Evolutionary conservation across 805 yeast genomes (phyloP), one percentile per base, ranked within the genome.

Genomic region (Brettanomyces custersianus): DNA sequence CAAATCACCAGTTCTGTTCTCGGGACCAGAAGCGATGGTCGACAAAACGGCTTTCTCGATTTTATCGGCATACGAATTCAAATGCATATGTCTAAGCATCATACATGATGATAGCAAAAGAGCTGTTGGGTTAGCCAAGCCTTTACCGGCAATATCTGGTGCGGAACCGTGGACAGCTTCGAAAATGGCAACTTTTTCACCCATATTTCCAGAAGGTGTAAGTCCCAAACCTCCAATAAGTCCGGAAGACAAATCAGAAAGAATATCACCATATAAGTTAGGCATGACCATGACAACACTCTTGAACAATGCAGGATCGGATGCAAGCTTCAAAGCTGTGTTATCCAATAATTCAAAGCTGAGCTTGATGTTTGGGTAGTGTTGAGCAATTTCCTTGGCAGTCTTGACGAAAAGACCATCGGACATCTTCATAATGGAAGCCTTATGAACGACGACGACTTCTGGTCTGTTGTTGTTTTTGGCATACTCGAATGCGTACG

Each of bases 81-180:
- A 76, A 36, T 85, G 80, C 97, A 92, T 90, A 74, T 92, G 98
- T 71, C 94, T 83, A 74, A 92, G 80, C 97, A 92, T 90, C 96
- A 92, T 92, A 59, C 88, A 86, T 31, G 97, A 90, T 34, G 96
- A 86, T 60, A 92, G 74, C 62, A 92, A 72, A 59, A 92, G 68
- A 39, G 98, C 98, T 43, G 98, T 92, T 69, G 98, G 98, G 78
- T 92, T 92, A 47, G 98, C 98, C 62, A 85, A 77, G 60, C 95
- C 94, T 74, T 92, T 86, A 59, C 98, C 98, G 44, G 97, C 97
- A 57, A 92, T 92, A 64, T 92, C 98, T 52, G 98, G 98, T 45
- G 98, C 98, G 40, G 97, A 88, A 63, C 98, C 98, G 65, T 92
- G 98, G 57, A 92, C 98, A 47, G 98, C 98, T 77, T 92, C 98